A percentile compares a stretch with the other conserved stretches of the same genome.
Conservation (phyloP, 176 grass and related monocot species). For the Metroxylon sagu region DNA sequence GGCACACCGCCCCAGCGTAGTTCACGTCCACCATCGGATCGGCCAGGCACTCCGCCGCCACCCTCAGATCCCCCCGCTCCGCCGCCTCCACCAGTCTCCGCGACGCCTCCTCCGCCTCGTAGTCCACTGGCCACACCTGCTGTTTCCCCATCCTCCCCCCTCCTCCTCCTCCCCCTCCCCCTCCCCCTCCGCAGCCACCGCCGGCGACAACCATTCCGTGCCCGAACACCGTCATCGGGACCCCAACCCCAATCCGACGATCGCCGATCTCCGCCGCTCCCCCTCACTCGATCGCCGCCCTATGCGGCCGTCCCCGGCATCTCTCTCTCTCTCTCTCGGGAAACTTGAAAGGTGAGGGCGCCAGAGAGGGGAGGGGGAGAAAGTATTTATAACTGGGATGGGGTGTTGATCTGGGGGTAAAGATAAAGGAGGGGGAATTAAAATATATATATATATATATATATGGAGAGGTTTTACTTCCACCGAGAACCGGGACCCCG, state of each 20-base stretch:
- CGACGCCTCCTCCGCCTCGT: constrained; percentile 46
- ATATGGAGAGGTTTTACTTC: too few relatives aligned
- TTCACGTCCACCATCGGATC: constrained; percentile 59
- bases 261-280: not conserved
- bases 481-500: too few relatives aligned
- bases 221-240: constrained; percentile 55
- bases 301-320: constrained; percentile 3
- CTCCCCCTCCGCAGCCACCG: not conserved
- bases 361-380: constrained; percentile 21
- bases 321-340: constrained; percentile 5
- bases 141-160: not conserved
- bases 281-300: not conserved
- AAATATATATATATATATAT: too few relatives aligned
- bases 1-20: constrained; percentile 85
- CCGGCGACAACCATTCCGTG: constrained; percentile 41
- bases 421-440: not conserved
- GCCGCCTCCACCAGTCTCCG: constrained; percentile 82
- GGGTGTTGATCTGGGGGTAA: not conserved
- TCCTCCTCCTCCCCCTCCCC: not conserved
- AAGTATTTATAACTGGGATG: constrained; percentile 37
- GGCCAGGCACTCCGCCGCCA: constrained; percentile 46
- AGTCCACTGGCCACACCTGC: constrained; percentile 69
- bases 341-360: constrained; percentile 64
- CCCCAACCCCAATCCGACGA: too few relatives aligned
- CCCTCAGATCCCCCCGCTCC: constrained; percentile 40